Evolutionary conservation across 2,329 filamentous ascomycete species (phyloP).

Genomic region (Hirsutella minnesotensis): DNA sequence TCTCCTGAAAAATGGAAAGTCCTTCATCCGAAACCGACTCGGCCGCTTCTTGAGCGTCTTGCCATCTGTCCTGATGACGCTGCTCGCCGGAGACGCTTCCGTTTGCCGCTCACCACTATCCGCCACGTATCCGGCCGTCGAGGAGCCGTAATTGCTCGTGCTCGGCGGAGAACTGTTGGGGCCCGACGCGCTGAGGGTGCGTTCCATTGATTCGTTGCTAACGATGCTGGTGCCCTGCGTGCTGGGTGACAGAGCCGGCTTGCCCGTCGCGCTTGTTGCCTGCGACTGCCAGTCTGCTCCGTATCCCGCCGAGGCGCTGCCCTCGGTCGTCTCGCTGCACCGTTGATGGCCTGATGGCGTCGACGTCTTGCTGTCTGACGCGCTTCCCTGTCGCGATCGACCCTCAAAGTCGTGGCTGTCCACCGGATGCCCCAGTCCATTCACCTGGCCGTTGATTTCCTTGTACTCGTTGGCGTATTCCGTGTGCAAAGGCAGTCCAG

Average conservation of each 20-base stretch:
- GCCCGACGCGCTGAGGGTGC: conserved; percentile 29
- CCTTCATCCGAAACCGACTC: conserved; percentile 52
- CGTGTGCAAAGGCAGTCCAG: neutral
- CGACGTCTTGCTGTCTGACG: conserved; percentile 21
- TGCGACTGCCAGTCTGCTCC: conserved; percentile 51
- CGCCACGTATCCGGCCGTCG: conserved; percentile 14
- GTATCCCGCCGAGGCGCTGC: conserved; percentile 40
- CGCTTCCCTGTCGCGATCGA: conserved; percentile 17
- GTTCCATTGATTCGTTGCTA: conserved; percentile 46
- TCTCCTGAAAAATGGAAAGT: conserved; percentile 42
- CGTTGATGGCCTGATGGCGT: conserved; percentile 37
- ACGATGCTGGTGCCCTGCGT: conserved; percentile 55
- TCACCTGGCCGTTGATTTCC: conserved; percentile 30
- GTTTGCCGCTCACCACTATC: conserved; percentile 13
- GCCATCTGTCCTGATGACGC: conserved; percentile 34
- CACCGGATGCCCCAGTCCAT: conserved; percentile 30
- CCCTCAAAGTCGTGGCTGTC: conserved; percentile 37
- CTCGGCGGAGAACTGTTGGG: conserved; percentile 26
- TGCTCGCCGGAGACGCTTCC: conserved; percentile 24
- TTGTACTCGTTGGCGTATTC: conserved; percentile 13
- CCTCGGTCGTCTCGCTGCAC: conserved; percentile 50
- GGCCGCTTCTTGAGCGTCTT: conserved; percentile 48
- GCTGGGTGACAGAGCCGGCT: conserved; percentile 53
- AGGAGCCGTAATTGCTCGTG: conserved; percentile 14
- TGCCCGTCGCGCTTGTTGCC: conserved; percentile 50